phyloP scores from a whole-genome alignment of 495 filamentous ascomycete species.

The Penicillium argentinense region DNA sequence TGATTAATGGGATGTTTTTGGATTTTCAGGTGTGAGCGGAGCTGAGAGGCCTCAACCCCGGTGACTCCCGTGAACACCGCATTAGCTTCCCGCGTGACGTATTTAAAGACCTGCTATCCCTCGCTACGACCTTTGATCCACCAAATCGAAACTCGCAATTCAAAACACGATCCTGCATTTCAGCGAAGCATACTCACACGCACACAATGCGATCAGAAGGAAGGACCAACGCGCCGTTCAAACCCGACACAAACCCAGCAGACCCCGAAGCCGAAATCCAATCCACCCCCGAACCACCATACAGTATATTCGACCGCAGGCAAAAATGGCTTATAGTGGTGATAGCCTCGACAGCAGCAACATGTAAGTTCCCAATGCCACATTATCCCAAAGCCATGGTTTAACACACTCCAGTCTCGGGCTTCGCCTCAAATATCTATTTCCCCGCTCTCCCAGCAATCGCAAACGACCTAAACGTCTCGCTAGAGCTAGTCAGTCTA shows the following conservation, averaged over 20 bases:
- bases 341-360: constrained; percentile 49
- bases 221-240: too few species aligned
- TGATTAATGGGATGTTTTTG: too few species aligned
- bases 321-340: constrained; percentile 48
- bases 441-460: constrained; percentile 51
- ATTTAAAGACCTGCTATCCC: neutral
- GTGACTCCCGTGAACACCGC: constrained; percentile 4
- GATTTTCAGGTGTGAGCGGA: constrained; percentile 8
- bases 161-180: neutral
- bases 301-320: constrained; percentile 29
- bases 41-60: constrained; percentile 11
- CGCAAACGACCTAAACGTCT: constrained; percentile 40
- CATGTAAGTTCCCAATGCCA: constrained; percentile 28
- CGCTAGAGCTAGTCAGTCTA: constrained; percentile 45
- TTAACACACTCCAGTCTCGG: constrained; percentile 38
- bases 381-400: neutral
- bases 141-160: neutral
- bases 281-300: constrained; percentile 8
- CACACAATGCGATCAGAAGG: too few species aligned
- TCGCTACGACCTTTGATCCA: neutral
- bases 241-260: too few species aligned
- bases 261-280: too few species aligned
- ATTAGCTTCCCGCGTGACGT: neutral
- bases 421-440: constrained; percentile 56
- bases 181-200: constrained; percentile 26